Base-by-base conservation (phyloP, 495 filamentous ascomycete species). In the Penicillium samsonianum region DNA sequence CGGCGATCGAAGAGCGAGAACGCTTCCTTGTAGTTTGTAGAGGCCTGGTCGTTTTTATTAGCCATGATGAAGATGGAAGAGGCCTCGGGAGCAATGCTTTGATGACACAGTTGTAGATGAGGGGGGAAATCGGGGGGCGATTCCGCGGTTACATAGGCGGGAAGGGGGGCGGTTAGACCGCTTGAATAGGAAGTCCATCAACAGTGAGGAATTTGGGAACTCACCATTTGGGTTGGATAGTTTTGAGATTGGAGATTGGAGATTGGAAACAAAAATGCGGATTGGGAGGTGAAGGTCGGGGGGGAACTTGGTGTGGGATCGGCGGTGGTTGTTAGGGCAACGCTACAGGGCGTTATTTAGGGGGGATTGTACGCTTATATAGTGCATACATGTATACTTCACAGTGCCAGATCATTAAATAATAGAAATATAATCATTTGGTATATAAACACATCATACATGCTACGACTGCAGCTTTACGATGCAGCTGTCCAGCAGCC, bases 11-110 rank as follows among this genome's bases (percentile, higher is more conserved):
- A 98, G 68, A 98, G 90, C 49, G 91, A 90, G 81, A 98, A 98
- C 59, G 94, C 94, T 87, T 98, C 94, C 82, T 97, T 97, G 90
- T 98, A 98, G 86, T 98, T 98, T 72, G 94, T 98, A 53, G 90
- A 92, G 78, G 93, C 91, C 92, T 96, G 85, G 19, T 78, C 74
- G 57, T 69, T 35, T 50, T 67, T 67, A 58, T 67, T 67, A 63
- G 68, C 57, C 67, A 69, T 69, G 53, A 30, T 55, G 65, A 63
- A 43, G 33, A 11, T 45, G 40, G 5, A 5, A 52, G 16, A 30
- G 28, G n/a, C n/a, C n/a, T n/a, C n/a, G n/a, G 28, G 45, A 31
- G 50, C 6, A 25, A 62, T 47, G 64, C 64, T 30, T 57, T 68
- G 45, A 45, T 41, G 43, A 28, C 23, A 38, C 26, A 51, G 30